Percentiles rank a stretch among this genome's conserved stretches.
Conservation (phyloP, 345 rosid genomes). For the Eucalyptus cladocalyx region DNA sequence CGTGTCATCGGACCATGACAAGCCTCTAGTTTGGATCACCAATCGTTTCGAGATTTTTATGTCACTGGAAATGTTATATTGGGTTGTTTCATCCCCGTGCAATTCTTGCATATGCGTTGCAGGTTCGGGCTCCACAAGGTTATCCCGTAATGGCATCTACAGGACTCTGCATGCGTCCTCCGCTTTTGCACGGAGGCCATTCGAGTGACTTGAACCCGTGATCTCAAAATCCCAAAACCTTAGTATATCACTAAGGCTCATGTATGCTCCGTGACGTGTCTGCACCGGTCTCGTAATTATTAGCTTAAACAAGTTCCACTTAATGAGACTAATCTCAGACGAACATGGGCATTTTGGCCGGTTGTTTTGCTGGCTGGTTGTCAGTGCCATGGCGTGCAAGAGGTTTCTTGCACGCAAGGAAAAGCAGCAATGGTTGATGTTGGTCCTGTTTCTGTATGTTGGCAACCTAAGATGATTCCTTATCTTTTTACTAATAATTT, state of each 20-base stretch:
- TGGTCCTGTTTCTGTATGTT: neutral
- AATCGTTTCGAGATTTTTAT: neutral
- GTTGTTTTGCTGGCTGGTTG: neutral
- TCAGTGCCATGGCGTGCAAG: neutral
- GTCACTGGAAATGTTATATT: neutral
- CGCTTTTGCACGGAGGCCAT: neutral
- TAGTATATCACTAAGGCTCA: neutral
- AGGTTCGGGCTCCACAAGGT: neutral
- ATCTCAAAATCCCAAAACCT: neutral
- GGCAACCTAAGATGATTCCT: neutral
- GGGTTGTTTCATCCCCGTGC: neutral
- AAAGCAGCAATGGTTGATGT: neutral
- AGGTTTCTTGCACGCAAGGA: neutral
- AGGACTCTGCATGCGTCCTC: neutral
- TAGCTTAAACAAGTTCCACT: neutral
- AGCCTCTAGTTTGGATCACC: neutral
- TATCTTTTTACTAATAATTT: neutral
- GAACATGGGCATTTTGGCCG: neutral
- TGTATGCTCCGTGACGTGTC: neutral
- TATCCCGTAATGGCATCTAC: neutral
- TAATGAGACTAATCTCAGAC: neutral
- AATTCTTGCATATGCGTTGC: neutral
- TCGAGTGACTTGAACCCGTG: neutral
- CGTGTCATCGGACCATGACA: neutral
- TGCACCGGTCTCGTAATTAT: neutral